Base-by-base conservation (phyloP, 1,139 yeast genomes). In the Yamadazyma diospyri region DNA sequence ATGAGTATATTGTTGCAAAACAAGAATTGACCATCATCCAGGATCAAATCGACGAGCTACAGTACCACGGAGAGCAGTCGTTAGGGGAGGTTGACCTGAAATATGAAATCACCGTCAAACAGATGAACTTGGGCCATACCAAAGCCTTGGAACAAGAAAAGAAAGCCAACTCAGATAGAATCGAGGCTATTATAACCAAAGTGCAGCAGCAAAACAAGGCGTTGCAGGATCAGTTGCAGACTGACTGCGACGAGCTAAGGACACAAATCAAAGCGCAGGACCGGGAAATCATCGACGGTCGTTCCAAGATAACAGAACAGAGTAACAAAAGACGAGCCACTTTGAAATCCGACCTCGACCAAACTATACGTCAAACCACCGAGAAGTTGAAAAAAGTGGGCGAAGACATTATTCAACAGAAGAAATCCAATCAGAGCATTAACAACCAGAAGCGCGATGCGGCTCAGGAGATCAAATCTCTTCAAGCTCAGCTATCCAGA, bases 71-170 rank as follows among this genome's bases (percentile, higher is more conserved):
- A 35, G 37, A 39, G 10, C 54, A 50, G 12, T 54, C 66, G 15
- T 47, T 53, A 37, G 38, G 36, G 25, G 53, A 60, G 23, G 41
- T 71, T 28, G 51, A 55, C n/a, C 50, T 57, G 23, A 64, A 64
- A 23, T 61, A 52, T 39, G 62, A 62, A 16, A 40, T 66, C 22
- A 55, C 64, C 28, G 41, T 56, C 21, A 53, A 63, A 30, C 58
- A 64, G 36, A 41, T 69, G 35, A 53, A 56, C 15, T 47, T 62
- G 3, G 57, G 60, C 10, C 61, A 63, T 40, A 62, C 64, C 6
- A 49, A 56, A 12, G 55, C 56, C 17, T 47, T 72, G 11, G 57
- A 63, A 34, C 50, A 53, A 13, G 46, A 70, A 27, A 68, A 68
- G 31, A 69, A 65, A 36, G 48, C 50, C 5, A 66, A 57, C 6